Percentiles rank a stretch among this genome's conserved stretches.
Conservation (phyloP, 305 asterid species). For the Plantago rigida region DNA sequence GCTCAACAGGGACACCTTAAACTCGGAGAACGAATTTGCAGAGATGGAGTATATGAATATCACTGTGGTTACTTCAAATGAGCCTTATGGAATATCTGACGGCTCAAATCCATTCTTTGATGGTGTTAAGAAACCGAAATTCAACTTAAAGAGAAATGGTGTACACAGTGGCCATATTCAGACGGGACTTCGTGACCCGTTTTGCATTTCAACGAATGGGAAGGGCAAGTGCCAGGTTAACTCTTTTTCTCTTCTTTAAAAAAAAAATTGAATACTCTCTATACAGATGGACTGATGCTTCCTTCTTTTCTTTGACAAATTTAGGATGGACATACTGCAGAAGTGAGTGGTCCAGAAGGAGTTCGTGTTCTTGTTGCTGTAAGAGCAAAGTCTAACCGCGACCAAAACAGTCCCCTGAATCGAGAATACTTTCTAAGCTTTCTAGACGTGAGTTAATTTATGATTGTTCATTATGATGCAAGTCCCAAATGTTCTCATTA, state of each 20-base stretch:
- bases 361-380: constrained; percentile 68
- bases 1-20: constrained; percentile 35
- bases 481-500: no score
- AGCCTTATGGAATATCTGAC: constrained; percentile 56
- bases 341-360: constrained; percentile 41
- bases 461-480: background rate
- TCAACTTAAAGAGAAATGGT: constrained; percentile 41
- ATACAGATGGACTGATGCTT: background rate
- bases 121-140: constrained; percentile 46
- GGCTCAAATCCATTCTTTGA: constrained; percentile 68
- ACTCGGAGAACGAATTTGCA: constrained; percentile 70
- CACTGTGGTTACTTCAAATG: constrained; percentile 68
- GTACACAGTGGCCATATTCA: constrained; percentile 87
- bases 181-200: constrained; percentile 60
- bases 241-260: background rate
- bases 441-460: constrained; percentile 46
- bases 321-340: constrained; percentile 72
- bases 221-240: constrained; percentile 74
- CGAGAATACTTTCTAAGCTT: constrained; percentile 55
- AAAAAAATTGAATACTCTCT: no score
- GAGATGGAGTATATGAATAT: constrained; percentile 75
- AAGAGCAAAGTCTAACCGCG: constrained; percentile 53
- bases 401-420: constrained; percentile 36
- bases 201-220: constrained; percentile 50
- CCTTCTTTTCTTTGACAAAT: constrained; percentile 2